A percentile compares a stretch with the other conserved stretches of the same genome.
Conservation (phyloP, 345 rosid genomes). For the Salix dunnii region DNA sequence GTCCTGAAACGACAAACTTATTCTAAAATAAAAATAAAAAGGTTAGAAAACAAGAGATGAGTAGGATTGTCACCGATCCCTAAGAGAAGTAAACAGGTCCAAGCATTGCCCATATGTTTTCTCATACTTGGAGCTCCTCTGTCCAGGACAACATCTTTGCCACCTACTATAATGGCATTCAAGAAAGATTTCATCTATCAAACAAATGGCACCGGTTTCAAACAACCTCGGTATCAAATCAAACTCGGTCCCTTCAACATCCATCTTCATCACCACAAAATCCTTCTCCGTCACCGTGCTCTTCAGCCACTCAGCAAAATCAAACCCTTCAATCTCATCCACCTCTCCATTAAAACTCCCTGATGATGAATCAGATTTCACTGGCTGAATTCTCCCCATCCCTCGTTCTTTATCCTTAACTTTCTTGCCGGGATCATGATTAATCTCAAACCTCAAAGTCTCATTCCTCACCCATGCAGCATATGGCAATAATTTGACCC, state of each 20-base stretch:
- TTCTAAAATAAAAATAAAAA: too few species aligned
- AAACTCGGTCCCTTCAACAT: slow-evolving; percentile 98
- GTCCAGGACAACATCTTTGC: slow-evolving; percentile 98
- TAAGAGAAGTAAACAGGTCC: slow-evolving; percentile 69
- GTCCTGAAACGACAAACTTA: too few species aligned
- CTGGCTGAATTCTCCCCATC: slow-evolving; percentile 96
- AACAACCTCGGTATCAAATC: slow-evolving; percentile 78
- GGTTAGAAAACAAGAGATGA: background rate
- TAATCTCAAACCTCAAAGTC: slow-evolving; percentile 75
- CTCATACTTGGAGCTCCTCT: slow-evolving; percentile 81
- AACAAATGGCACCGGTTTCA: slow-evolving; percentile 82
- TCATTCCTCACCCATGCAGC: slow-evolving; percentile 98
- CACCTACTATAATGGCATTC: slow-evolving; percentile 75
- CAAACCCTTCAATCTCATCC: slow-evolving; percentile 75
- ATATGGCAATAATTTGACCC: slow-evolving; percentile 67
- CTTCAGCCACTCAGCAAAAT: slow-evolving; percentile 91
- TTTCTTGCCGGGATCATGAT: slow-evolving; percentile 70
- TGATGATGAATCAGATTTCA: slow-evolving; percentile 16
- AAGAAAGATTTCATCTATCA: slow-evolving; percentile 93
- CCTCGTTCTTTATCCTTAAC: slow-evolving; percentile 65
- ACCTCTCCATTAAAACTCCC: slow-evolving; percentile 48
- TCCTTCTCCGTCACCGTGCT: slow-evolving; percentile 66
- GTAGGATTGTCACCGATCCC: slow-evolving; percentile 16
- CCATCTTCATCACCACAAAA: slow-evolving; percentile 99
- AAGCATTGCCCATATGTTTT: slow-evolving; percentile 81